Conservation (phyloP, 2,329 filamentous ascomycete species). For the Chalara sp. region DNA sequence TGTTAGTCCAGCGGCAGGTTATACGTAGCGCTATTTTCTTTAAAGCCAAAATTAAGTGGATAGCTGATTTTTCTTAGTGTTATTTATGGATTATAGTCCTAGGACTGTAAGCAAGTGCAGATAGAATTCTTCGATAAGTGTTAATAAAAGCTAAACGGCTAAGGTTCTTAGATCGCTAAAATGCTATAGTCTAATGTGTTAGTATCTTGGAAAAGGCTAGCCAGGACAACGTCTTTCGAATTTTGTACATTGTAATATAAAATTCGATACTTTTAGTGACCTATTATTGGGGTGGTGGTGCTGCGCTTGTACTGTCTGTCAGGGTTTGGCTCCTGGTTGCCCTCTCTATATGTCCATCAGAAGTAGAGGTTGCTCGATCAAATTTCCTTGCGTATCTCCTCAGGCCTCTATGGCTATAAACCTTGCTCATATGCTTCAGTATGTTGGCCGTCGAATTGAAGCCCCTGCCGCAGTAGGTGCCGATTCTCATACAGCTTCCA, state of each 20-base stretch:
- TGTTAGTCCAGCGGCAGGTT: constrained; percentile 14
- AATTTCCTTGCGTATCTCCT: not conserved
- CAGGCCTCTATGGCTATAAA: not conserved
- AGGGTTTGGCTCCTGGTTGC: not conserved
- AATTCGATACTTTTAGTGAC: constrained; percentile 2
- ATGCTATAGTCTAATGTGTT: constrained; percentile 16
- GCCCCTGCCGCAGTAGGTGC: constrained; percentile 15
- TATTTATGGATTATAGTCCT: not conserved
- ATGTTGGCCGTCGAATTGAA: constrained; percentile 6
- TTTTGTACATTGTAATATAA: constrained; percentile 18
- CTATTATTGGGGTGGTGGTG: not conserved
- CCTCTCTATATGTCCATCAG: not conserved
- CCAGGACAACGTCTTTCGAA: constrained; percentile 11
- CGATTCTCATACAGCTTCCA: constrained; percentile 5
- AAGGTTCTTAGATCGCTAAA: constrained; percentile 18
- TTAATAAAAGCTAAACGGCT: not conserved
- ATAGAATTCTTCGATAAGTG: constrained; percentile 1
- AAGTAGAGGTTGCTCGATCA: not conserved
- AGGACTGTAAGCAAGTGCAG: constrained; percentile 1
- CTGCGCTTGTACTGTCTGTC: constrained; percentile 1
- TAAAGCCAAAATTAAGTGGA: constrained; percentile 3
- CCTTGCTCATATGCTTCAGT: constrained; percentile 13
- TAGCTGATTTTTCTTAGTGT: not conserved
- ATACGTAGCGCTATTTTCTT: constrained; percentile 1
- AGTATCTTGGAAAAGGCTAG: constrained; percentile 16